Conservation (phyloP, 768 basidiomycete genomes). For the Clavulina sp. region DNA sequence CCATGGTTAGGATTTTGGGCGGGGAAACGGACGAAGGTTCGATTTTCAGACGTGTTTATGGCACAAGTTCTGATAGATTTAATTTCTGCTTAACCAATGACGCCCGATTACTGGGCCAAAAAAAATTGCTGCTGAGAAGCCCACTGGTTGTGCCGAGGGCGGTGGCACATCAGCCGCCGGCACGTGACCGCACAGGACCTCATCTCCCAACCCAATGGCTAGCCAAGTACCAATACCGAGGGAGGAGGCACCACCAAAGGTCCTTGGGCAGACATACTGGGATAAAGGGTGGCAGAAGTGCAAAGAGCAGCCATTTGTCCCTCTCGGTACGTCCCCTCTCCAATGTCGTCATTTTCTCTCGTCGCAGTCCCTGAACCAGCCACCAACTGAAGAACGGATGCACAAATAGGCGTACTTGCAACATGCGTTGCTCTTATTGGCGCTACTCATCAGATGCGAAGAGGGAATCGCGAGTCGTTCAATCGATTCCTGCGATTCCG, state of each 20-base stretch:
- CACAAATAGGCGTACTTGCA: slow-evolving; percentile 8
- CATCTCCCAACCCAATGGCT: too few relatives aligned
- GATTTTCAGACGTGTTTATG: too few relatives aligned
- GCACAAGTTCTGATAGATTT: too few relatives aligned
- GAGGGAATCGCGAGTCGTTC: slow-evolving; percentile 18
- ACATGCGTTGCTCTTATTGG: slow-evolving; percentile 13
- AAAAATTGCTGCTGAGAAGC: too few relatives aligned
- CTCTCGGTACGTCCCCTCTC: slow-evolving; percentile 13
- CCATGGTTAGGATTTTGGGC: too few relatives aligned
- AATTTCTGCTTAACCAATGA: too few relatives aligned
- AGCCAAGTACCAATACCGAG: not conserved
- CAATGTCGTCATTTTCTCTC: not conserved
- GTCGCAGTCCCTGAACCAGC: not conserved
- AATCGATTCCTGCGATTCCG: slow-evolving; percentile 18
- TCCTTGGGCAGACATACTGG: slow-evolving; percentile 9
- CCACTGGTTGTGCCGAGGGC: too few relatives aligned
- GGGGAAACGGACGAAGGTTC: too few relatives aligned
- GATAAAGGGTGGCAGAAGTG: slow-evolving; percentile 15
- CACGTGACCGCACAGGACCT: too few relatives aligned
- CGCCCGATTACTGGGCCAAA: too few relatives aligned
- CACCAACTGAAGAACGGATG: too few relatives aligned
- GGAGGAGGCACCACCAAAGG: not conserved
- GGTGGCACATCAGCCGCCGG: too few relatives aligned
- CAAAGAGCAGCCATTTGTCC: slow-evolving; percentile 20
- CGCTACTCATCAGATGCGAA: slow-evolving; percentile 13